phyloP scores from a whole-genome alignment of 176 grass and related monocot genomes.

The Musa troglodytarum region DNA sequence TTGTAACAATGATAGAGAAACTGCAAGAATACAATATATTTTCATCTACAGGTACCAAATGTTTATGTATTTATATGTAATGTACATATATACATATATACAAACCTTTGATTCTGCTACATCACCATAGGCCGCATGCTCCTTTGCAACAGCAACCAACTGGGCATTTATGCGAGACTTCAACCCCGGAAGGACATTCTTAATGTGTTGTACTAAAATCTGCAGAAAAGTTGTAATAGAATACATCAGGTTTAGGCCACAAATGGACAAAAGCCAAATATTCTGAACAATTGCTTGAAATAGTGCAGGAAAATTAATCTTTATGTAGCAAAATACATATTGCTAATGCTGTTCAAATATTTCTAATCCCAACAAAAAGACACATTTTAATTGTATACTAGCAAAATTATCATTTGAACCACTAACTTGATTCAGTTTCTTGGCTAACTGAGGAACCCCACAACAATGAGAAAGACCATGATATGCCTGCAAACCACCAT shows the following conservation, averaged over 20 bases:
- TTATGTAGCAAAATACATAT: background rate
- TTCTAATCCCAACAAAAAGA: background rate
- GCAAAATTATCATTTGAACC: slow-evolving; percentile 9
- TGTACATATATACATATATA: background rate
- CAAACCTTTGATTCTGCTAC: slow-evolving; percentile 69
- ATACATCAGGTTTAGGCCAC: background rate
- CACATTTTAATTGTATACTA: background rate
- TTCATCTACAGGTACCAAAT: background rate
- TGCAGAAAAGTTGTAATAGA: slow-evolving; percentile 27
- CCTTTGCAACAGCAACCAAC: slow-evolving; percentile 76
- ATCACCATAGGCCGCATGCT: slow-evolving; percentile 83
- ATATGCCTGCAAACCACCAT: slow-evolving; percentile 58
- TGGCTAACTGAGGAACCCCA: slow-evolving; percentile 84
- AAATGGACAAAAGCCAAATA: background rate
- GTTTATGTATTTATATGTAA: background rate
- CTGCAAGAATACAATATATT: background rate
- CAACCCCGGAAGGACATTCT: slow-evolving; percentile 72
- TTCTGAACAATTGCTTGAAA: background rate
- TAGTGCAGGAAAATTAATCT: background rate
- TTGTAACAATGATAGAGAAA: too few relatives aligned
- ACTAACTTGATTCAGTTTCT: slow-evolving; percentile 83
- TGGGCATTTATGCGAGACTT: slow-evolving; percentile 74
- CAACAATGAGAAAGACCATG: slow-evolving; percentile 85
- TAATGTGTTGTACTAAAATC: slow-evolving; percentile 89
- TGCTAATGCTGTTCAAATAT: background rate